These are phyloP conservation scores for Peronospora tabacina DNA, from an alignment of 352 stramenopile genomes.

Conservation along the genomic window DNA sequence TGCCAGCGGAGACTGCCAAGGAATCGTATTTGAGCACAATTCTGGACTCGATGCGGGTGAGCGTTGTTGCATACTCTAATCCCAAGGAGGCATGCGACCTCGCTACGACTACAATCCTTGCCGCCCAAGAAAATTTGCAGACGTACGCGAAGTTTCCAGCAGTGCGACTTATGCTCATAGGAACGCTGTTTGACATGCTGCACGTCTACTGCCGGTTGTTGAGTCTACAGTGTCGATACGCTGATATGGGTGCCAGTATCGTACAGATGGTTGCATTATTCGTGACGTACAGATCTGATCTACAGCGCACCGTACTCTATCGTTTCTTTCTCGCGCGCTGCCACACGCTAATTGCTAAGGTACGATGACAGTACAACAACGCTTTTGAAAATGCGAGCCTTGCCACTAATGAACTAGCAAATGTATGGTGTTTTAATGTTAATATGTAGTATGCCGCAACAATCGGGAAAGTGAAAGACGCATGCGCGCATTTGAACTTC, in stretches of 20 bases:
- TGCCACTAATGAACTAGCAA: not conserved
- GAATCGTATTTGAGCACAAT: conserved; percentile 47
- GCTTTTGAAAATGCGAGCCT: not conserved
- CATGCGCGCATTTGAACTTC: conserved; percentile 45
- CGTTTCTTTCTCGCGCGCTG: conserved; percentile 46
- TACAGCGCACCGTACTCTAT: conserved; percentile 44
- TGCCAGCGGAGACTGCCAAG: conserved; percentile 13
- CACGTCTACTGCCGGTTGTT: conserved; percentile 54
- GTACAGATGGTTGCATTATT: conserved; percentile 57
- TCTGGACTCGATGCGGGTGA: conserved; percentile 41
- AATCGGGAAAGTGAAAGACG: conserved; percentile 46
- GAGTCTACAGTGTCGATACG: conserved; percentile 50
- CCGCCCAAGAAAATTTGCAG: conserved; percentile 43
- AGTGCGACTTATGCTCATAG: conserved; percentile 44
- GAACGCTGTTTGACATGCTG: conserved; percentile 62
- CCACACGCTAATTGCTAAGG: conserved; percentile 61
- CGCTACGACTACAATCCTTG: conserved; percentile 44
- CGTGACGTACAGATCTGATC: conserved; percentile 31
- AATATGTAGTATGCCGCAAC: conserved; percentile 43
- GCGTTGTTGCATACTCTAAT: conserved; percentile 34
- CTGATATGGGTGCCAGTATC: conserved; percentile 54
- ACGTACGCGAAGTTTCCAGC: conserved; percentile 28
- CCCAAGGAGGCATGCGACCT: conserved; percentile 38
- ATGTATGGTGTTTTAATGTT: not conserved
- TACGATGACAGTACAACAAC: conserved; percentile 10